phyloP scores from a whole-genome alignment of 2,329 filamentous ascomycete species.

The Aspergillus viridinutans region DNA sequence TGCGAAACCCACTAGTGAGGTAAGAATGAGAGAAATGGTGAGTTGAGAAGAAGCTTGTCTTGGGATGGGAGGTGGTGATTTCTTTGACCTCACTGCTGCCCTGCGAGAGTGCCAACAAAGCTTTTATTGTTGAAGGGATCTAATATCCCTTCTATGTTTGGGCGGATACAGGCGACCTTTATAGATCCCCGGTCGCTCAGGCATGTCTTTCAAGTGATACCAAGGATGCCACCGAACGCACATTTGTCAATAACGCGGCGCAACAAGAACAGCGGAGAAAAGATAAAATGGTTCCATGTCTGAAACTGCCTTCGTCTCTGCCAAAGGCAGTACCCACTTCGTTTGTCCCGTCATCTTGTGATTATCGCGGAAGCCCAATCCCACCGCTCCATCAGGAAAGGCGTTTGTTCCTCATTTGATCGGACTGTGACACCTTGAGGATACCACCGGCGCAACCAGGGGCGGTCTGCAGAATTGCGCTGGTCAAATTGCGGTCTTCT shows the following conservation, averaged over 20 bases:
- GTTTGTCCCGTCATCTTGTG: slow-evolving; percentile 21
- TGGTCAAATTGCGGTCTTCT: neutral
- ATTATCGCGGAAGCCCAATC: slow-evolving; percentile 13
- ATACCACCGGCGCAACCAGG: slow-evolving; percentile 15
- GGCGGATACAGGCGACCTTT: neutral
- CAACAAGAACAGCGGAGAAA: slow-evolving; percentile 6
- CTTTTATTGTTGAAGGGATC: neutral
- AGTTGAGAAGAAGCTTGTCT: neutral
- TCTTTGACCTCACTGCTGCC: neutral
- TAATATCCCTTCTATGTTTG: neutral
- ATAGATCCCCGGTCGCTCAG: neutral
- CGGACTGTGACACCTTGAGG: slow-evolving; percentile 20
- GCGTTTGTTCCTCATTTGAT: slow-evolving; percentile 13
- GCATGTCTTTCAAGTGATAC: slow-evolving; percentile 12
- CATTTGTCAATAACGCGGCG: slow-evolving; percentile 11
- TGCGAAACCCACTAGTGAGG: neutral
- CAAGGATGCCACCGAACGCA: slow-evolving; percentile 15
- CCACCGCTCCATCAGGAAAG: slow-evolving; percentile 7
- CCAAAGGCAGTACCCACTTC: slow-evolving; percentile 10
- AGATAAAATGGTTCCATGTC: slow-evolving; percentile 5
- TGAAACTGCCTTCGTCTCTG: slow-evolving; percentile 11
- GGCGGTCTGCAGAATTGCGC: slow-evolving; percentile 12
- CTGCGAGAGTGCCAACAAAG: neutral
- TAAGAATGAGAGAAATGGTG: neutral
- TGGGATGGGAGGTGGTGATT: neutral